Evolutionary conservation across 2,329 filamentous ascomycete species (phyloP).

Genomic region (Stylonectria norvegica): DNA sequence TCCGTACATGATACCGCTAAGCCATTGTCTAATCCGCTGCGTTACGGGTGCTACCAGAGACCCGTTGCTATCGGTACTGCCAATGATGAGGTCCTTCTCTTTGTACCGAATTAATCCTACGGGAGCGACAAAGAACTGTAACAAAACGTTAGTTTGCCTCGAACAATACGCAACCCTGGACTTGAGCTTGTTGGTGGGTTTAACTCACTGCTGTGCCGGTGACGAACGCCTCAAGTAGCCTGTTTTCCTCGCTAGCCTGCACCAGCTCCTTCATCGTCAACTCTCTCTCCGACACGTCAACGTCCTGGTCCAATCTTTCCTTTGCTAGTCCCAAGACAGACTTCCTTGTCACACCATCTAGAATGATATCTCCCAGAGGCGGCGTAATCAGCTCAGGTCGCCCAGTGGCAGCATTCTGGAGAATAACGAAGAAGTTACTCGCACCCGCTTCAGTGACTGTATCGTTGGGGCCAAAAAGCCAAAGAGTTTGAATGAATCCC

Average conservation of each 20-base stretch:
- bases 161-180: no score
- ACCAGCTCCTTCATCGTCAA: constrained; percentile 61
- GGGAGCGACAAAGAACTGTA: constrained; percentile 11
- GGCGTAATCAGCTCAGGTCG: constrained; percentile 62
- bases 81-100: constrained; percentile 6
- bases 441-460: constrained; percentile 66
- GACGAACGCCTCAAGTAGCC: constrained; percentile 63
- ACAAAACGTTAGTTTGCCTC: no score
- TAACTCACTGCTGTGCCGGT: constrained; percentile 59
- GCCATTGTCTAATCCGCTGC: constrained; percentile 1
- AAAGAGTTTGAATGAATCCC: constrained; percentile 47
- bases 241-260: constrained; percentile 53
- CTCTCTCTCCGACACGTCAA: constrained; percentile 57
- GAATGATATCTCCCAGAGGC: constrained; percentile 59
- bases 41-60: background rate
- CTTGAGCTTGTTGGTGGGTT: no score
- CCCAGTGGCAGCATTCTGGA: constrained; percentile 46
- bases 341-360: constrained; percentile 64
- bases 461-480: constrained; percentile 62
- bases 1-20: constrained; percentile 14
- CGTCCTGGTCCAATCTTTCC: constrained; percentile 39
- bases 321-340: constrained; percentile 58
- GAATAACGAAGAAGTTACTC: constrained; percentile 66
- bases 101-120: constrained; percentile 8
- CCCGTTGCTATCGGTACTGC: background rate